Base-by-base conservation (phyloP, 2,329 filamentous ascomycete species). In the Gyromitra esculenta region DNA sequence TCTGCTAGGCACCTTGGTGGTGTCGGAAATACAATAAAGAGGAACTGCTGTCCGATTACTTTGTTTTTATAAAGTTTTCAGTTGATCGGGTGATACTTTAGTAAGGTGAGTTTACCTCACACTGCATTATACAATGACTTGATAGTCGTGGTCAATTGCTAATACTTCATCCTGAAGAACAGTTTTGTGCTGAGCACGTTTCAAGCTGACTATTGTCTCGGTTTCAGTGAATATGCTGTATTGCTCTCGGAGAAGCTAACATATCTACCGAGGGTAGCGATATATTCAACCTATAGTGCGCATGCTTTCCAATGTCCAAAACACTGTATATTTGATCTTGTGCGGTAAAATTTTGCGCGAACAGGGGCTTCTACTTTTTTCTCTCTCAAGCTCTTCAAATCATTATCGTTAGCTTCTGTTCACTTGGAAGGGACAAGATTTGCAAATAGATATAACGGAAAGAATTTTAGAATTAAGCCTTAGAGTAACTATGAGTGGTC, bases 401-500 rank as follows among this genome's bases (percentile, higher is more conserved):
- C 37, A 4, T 21, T 41, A 11, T 37, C 31, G n/a, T 21, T 60
- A 41, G 37, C n/a, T 25, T 41, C 21, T 66, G 75, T 54, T 21
- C 72, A 60, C 39, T 21, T n/a, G 31, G 37, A 31, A 31, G 25
- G 9, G 11, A 35, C 18, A 75, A 56, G 56, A 66, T 70, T 63
- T 25, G 43, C 31, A 57, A 41, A 57, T 9, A 66, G 52, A 72
- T 41, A 9, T 52, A 56, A 11, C 60, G 41, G 25, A 18, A 18
- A 69, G 65, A 31, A 52, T 48, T 45, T 31, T 45, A 69, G 39
- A 48, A 60, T 35, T 35, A 59, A 81, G 82, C 83, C 84, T 91
- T 90, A 91, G 89, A 91, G 90, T 91, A 91, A 91, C 90, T 91
- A 91, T 91, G 85, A 86, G 9, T 62, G 57, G 67, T 43, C 56